phyloP scores from a whole-genome alignment of 805 yeast species.

The Debaryomyces tyrocola region DNA sequence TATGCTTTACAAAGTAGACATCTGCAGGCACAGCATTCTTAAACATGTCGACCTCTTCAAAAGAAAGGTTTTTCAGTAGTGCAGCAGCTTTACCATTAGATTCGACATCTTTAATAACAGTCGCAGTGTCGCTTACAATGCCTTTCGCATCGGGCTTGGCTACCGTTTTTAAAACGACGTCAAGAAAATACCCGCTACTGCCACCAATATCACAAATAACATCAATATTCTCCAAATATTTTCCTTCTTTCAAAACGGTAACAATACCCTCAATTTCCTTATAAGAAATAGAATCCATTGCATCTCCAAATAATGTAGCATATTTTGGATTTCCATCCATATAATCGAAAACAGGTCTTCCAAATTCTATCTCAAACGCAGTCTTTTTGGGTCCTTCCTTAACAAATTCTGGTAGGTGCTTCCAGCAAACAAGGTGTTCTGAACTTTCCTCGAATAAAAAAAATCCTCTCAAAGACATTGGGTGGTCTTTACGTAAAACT shows the following conservation, averaged over 20 bases:
- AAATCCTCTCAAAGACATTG: neutral
- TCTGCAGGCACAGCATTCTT: neutral
- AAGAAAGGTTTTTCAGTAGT: neutral
- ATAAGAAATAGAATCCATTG: neutral
- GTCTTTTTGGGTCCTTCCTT: neutral
- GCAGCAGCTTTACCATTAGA: neutral
- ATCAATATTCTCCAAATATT: neutral
- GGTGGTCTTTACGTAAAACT: neutral
- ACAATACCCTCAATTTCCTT: neutral
- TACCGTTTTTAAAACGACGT: neutral
- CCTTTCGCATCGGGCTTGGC: neutral
- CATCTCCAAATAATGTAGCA: neutral
- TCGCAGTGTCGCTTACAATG: neutral
- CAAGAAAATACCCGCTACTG: neutral
- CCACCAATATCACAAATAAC: conserved; percentile 1
- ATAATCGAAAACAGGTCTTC: neutral
- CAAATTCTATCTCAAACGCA: conserved; percentile 1
- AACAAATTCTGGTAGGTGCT: neutral
- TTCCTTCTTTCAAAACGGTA: neutral
- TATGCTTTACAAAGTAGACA: neutral
- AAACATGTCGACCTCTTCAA: neutral
- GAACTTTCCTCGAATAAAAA: neutral
- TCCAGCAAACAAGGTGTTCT: neutral
- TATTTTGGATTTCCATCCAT: neutral
- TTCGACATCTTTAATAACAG: neutral